Base-by-base conservation (phyloP, 192 early-diverging fungal species). In the Linderina pennispora region DNA sequence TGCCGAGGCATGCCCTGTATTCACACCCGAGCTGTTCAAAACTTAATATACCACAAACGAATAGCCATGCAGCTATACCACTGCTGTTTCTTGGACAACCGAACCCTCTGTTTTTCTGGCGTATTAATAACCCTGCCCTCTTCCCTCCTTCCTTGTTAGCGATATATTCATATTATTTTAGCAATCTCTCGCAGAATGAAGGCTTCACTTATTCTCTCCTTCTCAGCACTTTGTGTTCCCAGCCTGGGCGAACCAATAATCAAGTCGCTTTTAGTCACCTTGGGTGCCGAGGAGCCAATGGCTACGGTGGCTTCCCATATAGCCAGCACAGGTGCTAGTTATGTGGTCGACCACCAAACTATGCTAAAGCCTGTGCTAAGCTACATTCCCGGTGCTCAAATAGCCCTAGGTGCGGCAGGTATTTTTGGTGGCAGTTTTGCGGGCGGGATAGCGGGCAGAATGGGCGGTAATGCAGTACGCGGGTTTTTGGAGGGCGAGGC, bases 401-500 rank as follows among this genome's bases (percentile, higher is more conserved):
- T 55, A 15, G 51, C 59, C 11, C 24, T 64, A 23, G 49, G 48
- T 19, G 68, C 68, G 21, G 60, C 68, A 0, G 34, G 40, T 9
- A 9, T 71, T 15, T 43, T 71, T 0, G 68, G 68, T 1, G 68
- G 68, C 31, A 56, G 28, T 42, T 56, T 71, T 58, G 68, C 68
- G 3, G 68, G 68, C 13, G 25, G 38, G 10, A 56, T 61, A 24
- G 68, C 45, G 0, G 68, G 68, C 17, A 45, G 48, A 7, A 43
- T 71, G 10, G 57, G 56, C 3, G 53, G 68, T 45, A 55, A 39
- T 20, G 53, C 60, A 22, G 37, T 38, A 0, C 36, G 46, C 17
- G 57, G 56, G 0, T 55, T 71, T 17, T 34, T 71, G 8, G 56
- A 63, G 10, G 61, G 68, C 7, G 46, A 42, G 4, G 1, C 20